phyloP scores from a whole-genome alignment of 1,284 basidiomycete genomes.

The Mycosarcoma mackinlayi region DNA sequence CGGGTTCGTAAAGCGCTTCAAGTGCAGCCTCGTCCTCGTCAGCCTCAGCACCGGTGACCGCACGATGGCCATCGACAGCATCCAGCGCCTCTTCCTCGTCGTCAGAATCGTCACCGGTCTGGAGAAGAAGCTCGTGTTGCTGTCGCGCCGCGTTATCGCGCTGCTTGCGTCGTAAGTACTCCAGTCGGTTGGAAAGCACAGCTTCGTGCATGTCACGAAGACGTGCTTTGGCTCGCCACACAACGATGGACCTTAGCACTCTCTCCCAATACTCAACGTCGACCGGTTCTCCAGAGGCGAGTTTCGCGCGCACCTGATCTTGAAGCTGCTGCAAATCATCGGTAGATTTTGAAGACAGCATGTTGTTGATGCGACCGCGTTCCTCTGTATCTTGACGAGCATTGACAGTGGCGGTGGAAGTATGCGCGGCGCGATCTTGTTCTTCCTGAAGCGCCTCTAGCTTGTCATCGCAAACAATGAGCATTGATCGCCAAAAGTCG shows the following conservation, averaged over 20 bases:
- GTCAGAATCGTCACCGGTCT: conserved; percentile 66
- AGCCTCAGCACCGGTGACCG: conserved; percentile 75
- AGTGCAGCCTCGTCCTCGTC: conserved; percentile 70
- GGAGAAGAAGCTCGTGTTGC: conserved; percentile 82
- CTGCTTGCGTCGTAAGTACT: conserved; percentile 93
- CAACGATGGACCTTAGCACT: conserved; percentile 88
- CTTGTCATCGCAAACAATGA: conserved; percentile 92
- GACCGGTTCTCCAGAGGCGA: conserved; percentile 89
- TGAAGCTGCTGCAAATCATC: conserved; percentile 86
- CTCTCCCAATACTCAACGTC: conserved; percentile 99
- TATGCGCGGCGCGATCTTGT: conserved; percentile 59
- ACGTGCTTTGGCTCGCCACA: conserved; percentile 98
- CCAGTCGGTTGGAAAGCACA: conserved; percentile 91
- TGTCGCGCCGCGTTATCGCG: conserved; percentile 92
- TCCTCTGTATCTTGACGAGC: conserved; percentile 69
- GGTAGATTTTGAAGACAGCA: conserved; percentile 57
- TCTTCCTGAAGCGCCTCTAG: conserved; percentile 74
- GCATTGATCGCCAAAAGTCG: conserved; percentile 99
- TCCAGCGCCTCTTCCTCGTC: conserved; percentile 10
- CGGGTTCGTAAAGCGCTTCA: conserved; percentile 70
- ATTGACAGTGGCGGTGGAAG: conserved; percentile 69
- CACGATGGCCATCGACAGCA: conserved; percentile 8
- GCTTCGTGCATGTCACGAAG: conserved; percentile 92
- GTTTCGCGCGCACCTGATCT: conserved; percentile 85
- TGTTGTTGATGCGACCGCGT: conserved; percentile 56